Base-by-base conservation (phyloP, 768 basidiomycete genomes). In the Serendipita vermifera region DNA sequence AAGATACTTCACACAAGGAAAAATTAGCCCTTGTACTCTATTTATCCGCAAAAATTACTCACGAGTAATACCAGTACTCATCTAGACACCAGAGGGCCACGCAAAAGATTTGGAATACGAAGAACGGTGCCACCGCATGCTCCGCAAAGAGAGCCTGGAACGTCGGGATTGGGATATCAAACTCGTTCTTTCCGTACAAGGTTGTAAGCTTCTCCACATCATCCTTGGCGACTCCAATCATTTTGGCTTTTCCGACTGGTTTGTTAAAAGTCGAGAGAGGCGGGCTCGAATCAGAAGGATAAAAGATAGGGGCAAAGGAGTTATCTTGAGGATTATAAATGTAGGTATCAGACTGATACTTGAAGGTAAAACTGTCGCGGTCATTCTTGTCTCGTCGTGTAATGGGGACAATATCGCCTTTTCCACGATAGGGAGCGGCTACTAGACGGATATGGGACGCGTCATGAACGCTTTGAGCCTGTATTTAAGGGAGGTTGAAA, bases 101-200 rank as follows among this genome's bases (percentile, higher is more conserved):
- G 60, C 96, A 98, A 71, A 99, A 98, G 15, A 98, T 71, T 70
- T 99, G 96, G 71, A 99, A 99, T 26, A 99, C 96, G 69, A 99
- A 99, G 78, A 99, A 99, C 0, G 96, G 96, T 0, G 96, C 96
- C 3, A 92, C 93, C 1, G 94, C 92, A 65, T 99, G 96, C 72
- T 99, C 96, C 22, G 73, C 76, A 62, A 99, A 97, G 33, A 99
- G 79, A 61, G 91, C 87, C 7, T 77, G 76, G 66, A 99, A 99
- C 1, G 87, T 86, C 5, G 96, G 96, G 38, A 99, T 87, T 2
- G 96, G 96, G 60, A 99, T 97, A 66, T 96, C 81, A 71, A 97
- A 98, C 64, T 89, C 87, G 70, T 99, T 99, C 62, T 81, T 80
- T 56, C 94, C 96, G 65, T 89, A 99, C 20, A 92, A 73, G 5